Conservation (phyloP, 768 basidiomycete genomes). For the Clitopilus hobsonii region DNA sequence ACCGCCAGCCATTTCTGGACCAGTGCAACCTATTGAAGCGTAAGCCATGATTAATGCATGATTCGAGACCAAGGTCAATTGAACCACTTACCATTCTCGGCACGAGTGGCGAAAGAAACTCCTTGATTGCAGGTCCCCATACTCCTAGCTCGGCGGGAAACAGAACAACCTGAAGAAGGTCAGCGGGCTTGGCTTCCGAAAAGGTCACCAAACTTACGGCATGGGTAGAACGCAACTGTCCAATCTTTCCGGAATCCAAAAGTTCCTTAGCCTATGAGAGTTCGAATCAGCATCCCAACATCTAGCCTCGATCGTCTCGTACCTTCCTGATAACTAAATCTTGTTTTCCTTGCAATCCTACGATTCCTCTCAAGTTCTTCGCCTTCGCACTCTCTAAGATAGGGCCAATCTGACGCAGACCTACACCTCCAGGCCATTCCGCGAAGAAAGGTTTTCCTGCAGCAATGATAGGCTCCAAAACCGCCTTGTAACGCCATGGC, state of each 20-base stretch:
- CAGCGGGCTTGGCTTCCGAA: background rate
- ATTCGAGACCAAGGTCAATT: background rate
- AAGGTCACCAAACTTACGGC: background rate
- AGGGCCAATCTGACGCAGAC: conserved; percentile 24
- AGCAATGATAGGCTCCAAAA: conserved; percentile 25
- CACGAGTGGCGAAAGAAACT: background rate
- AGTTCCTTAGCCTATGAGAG: conserved; percentile 22
- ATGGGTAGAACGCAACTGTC: conserved; percentile 21
- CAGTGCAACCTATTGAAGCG: conserved; percentile 16
- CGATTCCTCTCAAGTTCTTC: conserved; percentile 23
- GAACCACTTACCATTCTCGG: background rate
- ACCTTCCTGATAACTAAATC: conserved; percentile 25
- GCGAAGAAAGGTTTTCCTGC: conserved; percentile 34
- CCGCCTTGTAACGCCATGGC: conserved; percentile 22
- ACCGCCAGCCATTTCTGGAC: conserved; percentile 20
- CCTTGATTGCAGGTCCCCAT: background rate
- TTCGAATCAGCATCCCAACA: background rate
- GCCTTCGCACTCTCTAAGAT: conserved; percentile 24
- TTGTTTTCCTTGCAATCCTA: conserved; percentile 30
- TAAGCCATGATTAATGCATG: background rate
- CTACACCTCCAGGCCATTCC: conserved; percentile 34
- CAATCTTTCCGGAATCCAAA: conserved; percentile 23
- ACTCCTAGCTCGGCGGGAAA: background rate
- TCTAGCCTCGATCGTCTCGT: background rate
- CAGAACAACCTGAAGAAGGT: background rate